These are phyloP conservation scores for Andrographis paniculata DNA, from an alignment of 305 asterid genomes.

Conservation along the genomic window DNA sequence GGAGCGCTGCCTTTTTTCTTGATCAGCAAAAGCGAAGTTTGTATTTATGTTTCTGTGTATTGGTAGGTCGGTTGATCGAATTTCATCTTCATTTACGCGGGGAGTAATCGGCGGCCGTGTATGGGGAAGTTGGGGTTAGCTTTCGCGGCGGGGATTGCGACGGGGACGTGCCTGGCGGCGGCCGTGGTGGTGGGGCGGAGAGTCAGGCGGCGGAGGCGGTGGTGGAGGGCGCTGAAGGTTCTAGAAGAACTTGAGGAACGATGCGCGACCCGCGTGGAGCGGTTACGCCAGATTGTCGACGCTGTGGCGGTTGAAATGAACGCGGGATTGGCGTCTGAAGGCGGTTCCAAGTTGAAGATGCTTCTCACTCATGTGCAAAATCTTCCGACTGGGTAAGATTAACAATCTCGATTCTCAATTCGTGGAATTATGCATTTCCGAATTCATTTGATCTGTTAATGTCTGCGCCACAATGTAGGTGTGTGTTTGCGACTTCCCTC, in stretches of 20 bases:
- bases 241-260: constrained; percentile 72
- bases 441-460: too few species aligned
- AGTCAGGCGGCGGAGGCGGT: constrained; percentile 46
- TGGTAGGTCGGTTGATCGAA: constrained; percentile 31
- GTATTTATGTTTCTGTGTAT: background rate
- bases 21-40: constrained; percentile 17
- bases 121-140: constrained; percentile 63
- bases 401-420: constrained; percentile 13
- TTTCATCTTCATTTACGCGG: constrained; percentile 9
- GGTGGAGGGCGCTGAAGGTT: constrained; percentile 52
- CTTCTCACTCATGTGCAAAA: constrained; percentile 65
- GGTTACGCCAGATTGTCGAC: constrained; percentile 76
- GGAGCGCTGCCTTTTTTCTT: constrained; percentile 14
- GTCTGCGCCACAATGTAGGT: too few species aligned
- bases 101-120: constrained; percentile 14
- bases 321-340: constrained; percentile 93
- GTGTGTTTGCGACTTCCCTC: too few species aligned
- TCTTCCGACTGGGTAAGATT: constrained; percentile 88
- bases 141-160: constrained; percentile 60
- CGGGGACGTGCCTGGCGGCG: constrained; percentile 64
- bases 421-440: too few species aligned
- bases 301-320: constrained; percentile 97
- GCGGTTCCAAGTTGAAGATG: constrained; percentile 90
- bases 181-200: constrained; percentile 54
- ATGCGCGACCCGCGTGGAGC: constrained; percentile 57